These are phyloP conservation scores for Talaromyces sp. DNA, from an alignment of 2,329 filamentous ascomycete species.

Conservation along the genomic window DNA sequence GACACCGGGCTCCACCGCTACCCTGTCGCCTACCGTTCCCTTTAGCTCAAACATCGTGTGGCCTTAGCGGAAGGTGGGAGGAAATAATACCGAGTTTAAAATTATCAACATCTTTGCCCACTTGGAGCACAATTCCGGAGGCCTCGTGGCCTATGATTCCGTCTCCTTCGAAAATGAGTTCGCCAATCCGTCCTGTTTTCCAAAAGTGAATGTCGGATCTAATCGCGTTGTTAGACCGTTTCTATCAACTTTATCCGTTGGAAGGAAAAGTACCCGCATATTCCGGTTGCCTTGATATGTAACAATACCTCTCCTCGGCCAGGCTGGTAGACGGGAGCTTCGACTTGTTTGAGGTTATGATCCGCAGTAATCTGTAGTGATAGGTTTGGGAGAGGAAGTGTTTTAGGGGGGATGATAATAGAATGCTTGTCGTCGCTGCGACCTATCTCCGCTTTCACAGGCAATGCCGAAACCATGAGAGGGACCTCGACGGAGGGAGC, in stretches of 20 bases:
- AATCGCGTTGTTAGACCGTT: not conserved
- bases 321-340: constrained; percentile 55
- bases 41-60: not conserved
- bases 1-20: constrained; percentile 64
- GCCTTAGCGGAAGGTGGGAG: not conserved
- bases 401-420: not conserved
- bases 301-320: constrained; percentile 53
- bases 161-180: constrained; percentile 58
- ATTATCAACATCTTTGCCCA: constrained; percentile 51
- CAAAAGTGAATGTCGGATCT: constrained; percentile 67
- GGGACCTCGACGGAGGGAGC: not conserved
- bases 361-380: constrained; percentile 58
- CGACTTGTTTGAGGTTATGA: constrained; percentile 53
- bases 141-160: constrained; percentile 65
- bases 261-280: constrained; percentile 50
- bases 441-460: not conserved
- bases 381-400: constrained; percentile 41
- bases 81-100: constrained; percentile 41
- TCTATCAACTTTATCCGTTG: not conserved
- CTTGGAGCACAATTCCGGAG: constrained; percentile 56
- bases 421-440: not conserved
- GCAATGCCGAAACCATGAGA: not conserved
- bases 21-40: constrained; percentile 52
- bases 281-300: constrained; percentile 60
- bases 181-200: constrained; percentile 61